These are phyloP conservation scores for Solanum sparsipilum DNA, from an alignment of 257 asterid genomes.

Conservation along the genomic window DNA sequence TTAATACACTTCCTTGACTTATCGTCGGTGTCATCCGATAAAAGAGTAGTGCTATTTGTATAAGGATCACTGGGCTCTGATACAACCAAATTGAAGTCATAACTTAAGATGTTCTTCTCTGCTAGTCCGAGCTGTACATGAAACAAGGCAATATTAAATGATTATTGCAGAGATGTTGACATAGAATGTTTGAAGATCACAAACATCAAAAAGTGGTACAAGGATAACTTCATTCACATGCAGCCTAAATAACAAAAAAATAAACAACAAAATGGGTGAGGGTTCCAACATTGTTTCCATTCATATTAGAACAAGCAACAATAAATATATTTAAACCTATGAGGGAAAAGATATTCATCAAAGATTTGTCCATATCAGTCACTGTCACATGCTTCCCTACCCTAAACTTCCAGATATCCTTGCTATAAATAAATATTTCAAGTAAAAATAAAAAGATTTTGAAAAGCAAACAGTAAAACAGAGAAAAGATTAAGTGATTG, in stretches of 20 bases:
- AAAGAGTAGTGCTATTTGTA: constrained; percentile 85
- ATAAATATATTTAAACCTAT: background rate
- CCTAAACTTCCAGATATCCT: background rate
- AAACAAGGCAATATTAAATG: constrained; percentile 1
- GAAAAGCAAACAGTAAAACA: background rate
- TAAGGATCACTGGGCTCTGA: constrained; percentile 90
- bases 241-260: background rate
- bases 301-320: background rate
- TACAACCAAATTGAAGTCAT: constrained; percentile 13
- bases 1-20: constrained; percentile 44
- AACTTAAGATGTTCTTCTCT: constrained; percentile 56
- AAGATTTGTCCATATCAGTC: background rate
- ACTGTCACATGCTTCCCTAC: background rate
- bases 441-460: background rate
- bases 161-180: background rate
- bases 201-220: background rate
- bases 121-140: constrained; percentile 76
- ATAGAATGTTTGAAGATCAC: background rate
- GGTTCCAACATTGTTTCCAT: background rate
- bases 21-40: constrained; percentile 89
- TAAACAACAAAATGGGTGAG: background rate
- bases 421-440: background rate
- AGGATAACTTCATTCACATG: background rate
- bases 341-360: background rate
- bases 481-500: background rate